Percentiles rank a stretch among this genome's conserved stretches.
These are phyloP conservation scores for Geoglossum cookeanum DNA, from an alignment of 2,329 filamentous ascomycete species.

Conservation along the genomic window DNA sequence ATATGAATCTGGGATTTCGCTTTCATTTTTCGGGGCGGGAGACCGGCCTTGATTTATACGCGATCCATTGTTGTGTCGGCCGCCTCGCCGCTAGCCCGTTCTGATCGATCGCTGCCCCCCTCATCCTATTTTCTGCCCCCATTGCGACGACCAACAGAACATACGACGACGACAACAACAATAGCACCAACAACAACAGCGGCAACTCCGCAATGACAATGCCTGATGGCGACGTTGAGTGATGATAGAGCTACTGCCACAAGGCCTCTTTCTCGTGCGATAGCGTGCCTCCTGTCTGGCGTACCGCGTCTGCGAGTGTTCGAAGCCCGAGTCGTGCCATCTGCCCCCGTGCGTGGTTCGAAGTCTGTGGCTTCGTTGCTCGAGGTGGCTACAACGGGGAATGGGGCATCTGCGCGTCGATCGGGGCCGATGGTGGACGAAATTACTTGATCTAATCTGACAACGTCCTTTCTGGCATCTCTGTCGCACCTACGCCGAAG, in stretches of 20 bases:
- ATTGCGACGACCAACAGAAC: no score
- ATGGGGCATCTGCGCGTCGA: slow-evolving; percentile 4
- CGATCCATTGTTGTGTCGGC: background rate
- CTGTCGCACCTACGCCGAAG: background rate
- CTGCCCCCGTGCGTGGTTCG: background rate
- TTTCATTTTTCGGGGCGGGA: slow-evolving; percentile 1
- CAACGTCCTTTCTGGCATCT: slow-evolving; percentile 19
- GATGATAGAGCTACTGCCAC: slow-evolving; percentile 4
- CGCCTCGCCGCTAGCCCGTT: background rate
- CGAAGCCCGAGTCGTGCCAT: slow-evolving; percentile 2
- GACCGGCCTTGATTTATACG: slow-evolving; percentile 3
- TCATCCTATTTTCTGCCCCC: background rate
- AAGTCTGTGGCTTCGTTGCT: slow-evolving; percentile 3
- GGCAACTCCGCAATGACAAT: background rate
- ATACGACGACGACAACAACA: background rate
- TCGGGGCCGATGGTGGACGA: slow-evolving; percentile 9
- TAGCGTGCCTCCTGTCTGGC: background rate
- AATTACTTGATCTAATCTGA: slow-evolving; percentile 20
- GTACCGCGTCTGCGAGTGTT: background rate
- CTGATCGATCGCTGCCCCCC: background rate
- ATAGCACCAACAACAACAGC: background rate
- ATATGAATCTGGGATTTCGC: slow-evolving; percentile 1
- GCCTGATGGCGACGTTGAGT: slow-evolving; percentile 3
- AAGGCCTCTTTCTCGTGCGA: background rate
- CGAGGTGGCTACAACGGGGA: background rate